Conservation (phyloP, 1,139 yeast genomes). For the Pneumocystis canis region DNA sequence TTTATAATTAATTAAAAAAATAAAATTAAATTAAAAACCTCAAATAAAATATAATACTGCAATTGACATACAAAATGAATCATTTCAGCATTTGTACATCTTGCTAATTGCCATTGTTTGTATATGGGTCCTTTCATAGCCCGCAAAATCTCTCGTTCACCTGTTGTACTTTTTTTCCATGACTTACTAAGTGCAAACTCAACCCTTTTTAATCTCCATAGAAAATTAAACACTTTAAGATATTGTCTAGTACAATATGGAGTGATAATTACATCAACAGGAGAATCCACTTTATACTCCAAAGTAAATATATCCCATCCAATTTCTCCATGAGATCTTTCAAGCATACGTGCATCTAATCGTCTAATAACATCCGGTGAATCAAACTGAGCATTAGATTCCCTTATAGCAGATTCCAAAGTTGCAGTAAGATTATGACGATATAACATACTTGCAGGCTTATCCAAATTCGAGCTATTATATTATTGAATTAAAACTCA, state of each 20-base stretch:
- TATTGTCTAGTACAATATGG: slow-evolving; percentile 40
- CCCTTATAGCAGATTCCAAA: slow-evolving; percentile 49
- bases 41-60: slow-evolving; percentile 28
- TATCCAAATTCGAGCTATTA: slow-evolving; percentile 28
- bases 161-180: slow-evolving; percentile 31
- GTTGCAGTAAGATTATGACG: slow-evolving; percentile 53
- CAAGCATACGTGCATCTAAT: slow-evolving; percentile 71
- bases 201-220: slow-evolving; percentile 65
- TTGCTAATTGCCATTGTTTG: slow-evolving; percentile 21
- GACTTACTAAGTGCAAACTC: slow-evolving; percentile 36
- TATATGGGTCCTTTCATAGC: slow-evolving; percentile 7
- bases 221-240: slow-evolving; percentile 64
- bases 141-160: slow-evolving; percentile 18
- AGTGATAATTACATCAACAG: slow-evolving; percentile 33
- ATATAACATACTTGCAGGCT: slow-evolving; percentile 48
- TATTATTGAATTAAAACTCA: neutral
- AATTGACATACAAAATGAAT: slow-evolving; percentile 27
- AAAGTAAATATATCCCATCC: slow-evolving; percentile 88
- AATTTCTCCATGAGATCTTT: slow-evolving; percentile 44
- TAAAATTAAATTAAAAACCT: slow-evolving; percentile 16
- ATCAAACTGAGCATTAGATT: slow-evolving; percentile 44
- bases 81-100: slow-evolving; percentile 24
- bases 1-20: neutral
- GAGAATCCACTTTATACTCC: slow-evolving; percentile 53
- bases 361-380: slow-evolving; percentile 33